These are phyloP conservation scores for Fusarium praegraminearum DNA, from an alignment of 2,329 filamentous ascomycete genomes.

Conservation along the genomic window DNA sequence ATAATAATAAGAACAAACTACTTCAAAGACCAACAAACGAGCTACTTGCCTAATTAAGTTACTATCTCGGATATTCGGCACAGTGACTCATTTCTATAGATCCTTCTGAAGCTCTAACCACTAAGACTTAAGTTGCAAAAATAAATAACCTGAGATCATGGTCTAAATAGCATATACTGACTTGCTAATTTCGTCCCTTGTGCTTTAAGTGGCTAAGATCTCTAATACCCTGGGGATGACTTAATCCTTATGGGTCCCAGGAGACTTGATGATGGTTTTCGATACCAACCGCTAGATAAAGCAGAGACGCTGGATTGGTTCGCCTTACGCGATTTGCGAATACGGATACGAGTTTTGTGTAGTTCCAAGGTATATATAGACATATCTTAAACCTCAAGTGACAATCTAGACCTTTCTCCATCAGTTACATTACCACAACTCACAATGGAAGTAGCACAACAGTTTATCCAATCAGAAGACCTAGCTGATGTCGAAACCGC, in stretches of 20 bases:
- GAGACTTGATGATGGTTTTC: background rate
- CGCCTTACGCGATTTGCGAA: background rate
- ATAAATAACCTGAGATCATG: no score
- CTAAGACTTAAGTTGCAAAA: no score
- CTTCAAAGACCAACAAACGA: background rate
- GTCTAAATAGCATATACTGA: no score
- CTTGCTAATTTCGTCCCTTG: no score
- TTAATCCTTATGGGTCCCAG: background rate
- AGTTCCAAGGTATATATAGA: background rate
- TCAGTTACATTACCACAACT: no score
- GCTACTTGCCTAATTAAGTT: background rate
- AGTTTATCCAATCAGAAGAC: conserved; percentile 2
- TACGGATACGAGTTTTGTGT: background rate
- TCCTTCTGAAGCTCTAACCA: no score
- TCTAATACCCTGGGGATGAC: no score
- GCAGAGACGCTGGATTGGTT: background rate
- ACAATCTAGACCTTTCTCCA: rapidly evolving
- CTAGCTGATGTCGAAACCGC: background rate
- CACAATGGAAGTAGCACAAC: background rate
- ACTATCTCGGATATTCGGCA: background rate
- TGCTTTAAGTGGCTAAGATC: no score
- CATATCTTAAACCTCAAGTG: no score
- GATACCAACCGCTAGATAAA: background rate
- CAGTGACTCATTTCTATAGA: background rate
- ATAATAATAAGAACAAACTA: background rate